Conservation (phyloP, 2,329 filamentous ascomycete species). For the Fusarium heterosporum region DNA sequence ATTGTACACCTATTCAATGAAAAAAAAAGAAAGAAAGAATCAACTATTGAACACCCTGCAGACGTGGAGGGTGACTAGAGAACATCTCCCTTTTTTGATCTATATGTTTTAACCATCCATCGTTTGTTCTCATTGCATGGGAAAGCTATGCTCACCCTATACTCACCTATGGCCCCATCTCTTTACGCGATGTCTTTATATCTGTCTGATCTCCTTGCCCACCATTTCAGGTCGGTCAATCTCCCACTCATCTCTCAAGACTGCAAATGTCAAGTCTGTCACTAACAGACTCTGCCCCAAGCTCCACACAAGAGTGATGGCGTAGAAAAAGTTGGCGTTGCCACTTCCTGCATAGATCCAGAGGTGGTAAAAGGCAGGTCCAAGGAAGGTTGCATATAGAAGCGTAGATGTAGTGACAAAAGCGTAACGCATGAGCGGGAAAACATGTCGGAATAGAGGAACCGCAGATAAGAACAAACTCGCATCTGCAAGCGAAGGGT, state of each 20-base stretch:
- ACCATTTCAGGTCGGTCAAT: conserved; percentile 89
- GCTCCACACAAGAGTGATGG: conserved; percentile 98
- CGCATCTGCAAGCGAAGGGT: conserved; percentile 91
- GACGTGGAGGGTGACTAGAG: conserved; percentile 17
- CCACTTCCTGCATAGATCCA: conserved; percentile 99
- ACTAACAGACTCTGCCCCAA: conserved; percentile 87
- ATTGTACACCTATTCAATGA: conserved; percentile 37
- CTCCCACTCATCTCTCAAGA: conserved; percentile 93
- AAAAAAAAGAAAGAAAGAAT: conserved; percentile 25
- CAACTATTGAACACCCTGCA: conserved; percentile 2
- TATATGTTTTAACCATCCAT: conserved; percentile 28
- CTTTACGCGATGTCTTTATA: conserved; percentile 61
- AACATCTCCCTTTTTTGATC: conserved; percentile 27
- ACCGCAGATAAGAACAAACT: conserved; percentile 86
- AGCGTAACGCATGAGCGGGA: conserved; percentile 92
- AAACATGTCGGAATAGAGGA: conserved; percentile 89
- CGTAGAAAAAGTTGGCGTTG: conserved; percentile 99
- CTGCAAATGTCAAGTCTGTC: conserved; percentile 88
- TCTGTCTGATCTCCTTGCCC: conserved; percentile 87
- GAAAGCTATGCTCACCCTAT: background rate
- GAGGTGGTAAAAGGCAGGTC: conserved; percentile 94
- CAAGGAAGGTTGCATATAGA: conserved; percentile 87
- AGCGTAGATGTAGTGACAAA: conserved; percentile 87
- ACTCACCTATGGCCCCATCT: background rate
- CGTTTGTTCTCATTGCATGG: background rate